Evolutionary conservation across 441 rosid species (phyloP).

Genomic region (Euphorbia neoarborescens): DNA sequence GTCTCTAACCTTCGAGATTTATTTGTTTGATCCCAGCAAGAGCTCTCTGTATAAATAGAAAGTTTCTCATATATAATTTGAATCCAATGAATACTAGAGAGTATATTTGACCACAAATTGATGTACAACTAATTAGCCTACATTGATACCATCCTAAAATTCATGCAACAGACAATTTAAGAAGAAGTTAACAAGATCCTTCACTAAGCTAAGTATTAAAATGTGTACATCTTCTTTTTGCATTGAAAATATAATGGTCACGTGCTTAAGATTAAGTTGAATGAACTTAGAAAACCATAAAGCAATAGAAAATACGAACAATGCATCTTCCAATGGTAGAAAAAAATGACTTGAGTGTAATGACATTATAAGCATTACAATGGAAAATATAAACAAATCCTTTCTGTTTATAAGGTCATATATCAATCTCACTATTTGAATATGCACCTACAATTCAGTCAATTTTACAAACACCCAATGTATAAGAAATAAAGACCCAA

Average conservation of each 20-base stretch:
- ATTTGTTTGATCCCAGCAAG: constrained; percentile 88
- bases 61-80: not conserved
- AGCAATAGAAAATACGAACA: not conserved
- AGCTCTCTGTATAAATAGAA: constrained; percentile 56
- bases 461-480: constrained; percentile 32
- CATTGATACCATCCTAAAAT: not conserved
- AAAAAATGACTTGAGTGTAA: not conserved
- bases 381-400: not conserved
- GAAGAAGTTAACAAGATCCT: no score
- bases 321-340: not conserved
- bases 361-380: not conserved
- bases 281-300: not conserved
- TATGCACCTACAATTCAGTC: not conserved
- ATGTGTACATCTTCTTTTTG: no score
- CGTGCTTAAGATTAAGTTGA: not conserved
- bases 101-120: not conserved
- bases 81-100: not conserved
- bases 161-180: not conserved
- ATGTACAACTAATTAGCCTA: not conserved
- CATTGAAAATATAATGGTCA: no score
- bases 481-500: constrained; percentile 1
- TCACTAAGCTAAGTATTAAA: no score
- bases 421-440: not conserved
- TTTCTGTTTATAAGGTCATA: not conserved
- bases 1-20: constrained; percentile 81